These are phyloP conservation scores for Coemansia reversa DNA, from an alignment of 192 early-diverging fungal species.

Conservation along the genomic window DNA sequence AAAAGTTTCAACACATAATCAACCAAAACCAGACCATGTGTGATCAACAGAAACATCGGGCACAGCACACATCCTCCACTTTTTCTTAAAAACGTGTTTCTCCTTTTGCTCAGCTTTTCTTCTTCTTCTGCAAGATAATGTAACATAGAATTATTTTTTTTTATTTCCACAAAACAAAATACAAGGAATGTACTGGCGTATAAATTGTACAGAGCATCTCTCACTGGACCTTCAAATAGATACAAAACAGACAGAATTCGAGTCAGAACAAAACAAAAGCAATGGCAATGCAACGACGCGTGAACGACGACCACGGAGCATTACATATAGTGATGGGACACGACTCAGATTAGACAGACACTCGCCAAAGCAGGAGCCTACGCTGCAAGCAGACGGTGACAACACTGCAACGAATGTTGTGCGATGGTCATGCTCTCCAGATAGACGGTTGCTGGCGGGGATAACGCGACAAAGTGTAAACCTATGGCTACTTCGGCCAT, in stretches of 20 bases:
- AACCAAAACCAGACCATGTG: constrained; percentile 15
- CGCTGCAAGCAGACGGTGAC: neutral
- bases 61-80: neutral
- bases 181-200: constrained; percentile 49
- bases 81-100: neutral
- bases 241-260: neutral
- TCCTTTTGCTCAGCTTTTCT: constrained; percentile 1
- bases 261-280: neutral
- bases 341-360: neutral
- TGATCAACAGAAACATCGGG: neutral
- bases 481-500: constrained; percentile 46
- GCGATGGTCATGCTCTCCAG: constrained; percentile 32
- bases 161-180: no score
- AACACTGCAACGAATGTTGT: constrained; percentile 9
- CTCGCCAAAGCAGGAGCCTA: constrained; percentile 2
- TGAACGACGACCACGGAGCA: constrained; percentile 29
- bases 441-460: constrained; percentile 27
- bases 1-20: constrained; percentile 18
- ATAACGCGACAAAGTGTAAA: constrained; percentile 37
- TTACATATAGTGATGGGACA: constrained; percentile 29
- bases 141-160: no score
- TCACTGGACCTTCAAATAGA: constrained; percentile 24
- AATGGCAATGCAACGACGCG: neutral
- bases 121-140: constrained; percentile 6
- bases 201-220: constrained; percentile 45